Evolutionary conservation across 768 basidiomycete genomes (phyloP).

Genomic region (Paxillus rubicundulus): DNA sequence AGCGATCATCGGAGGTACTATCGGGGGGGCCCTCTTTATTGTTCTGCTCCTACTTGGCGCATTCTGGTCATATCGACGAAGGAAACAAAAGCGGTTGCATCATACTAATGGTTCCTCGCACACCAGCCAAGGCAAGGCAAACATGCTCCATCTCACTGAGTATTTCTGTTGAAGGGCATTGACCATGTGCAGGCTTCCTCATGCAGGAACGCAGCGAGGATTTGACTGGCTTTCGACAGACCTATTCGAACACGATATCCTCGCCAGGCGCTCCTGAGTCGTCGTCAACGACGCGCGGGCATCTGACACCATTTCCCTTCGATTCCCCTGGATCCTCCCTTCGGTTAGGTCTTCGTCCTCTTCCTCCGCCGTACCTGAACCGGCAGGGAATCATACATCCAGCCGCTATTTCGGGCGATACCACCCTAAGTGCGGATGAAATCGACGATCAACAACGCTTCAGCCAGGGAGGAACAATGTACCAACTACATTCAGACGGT

Average conservation of each 20-base stretch:
- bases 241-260: too few relatives aligned
- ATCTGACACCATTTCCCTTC: too few relatives aligned
- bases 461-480: background rate
- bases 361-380: background rate
- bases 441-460: background rate
- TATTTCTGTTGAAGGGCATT: too few relatives aligned
- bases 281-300: too few relatives aligned
- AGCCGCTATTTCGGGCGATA: background rate
- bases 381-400: background rate
- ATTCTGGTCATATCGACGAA: background rate
- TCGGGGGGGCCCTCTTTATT: background rate
- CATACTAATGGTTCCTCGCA: too few relatives aligned
- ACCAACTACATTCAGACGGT: background rate
- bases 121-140: background rate
- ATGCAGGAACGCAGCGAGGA: too few relatives aligned
- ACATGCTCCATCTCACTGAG: background rate
- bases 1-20: background rate
- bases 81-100: background rate
- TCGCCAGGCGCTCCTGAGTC: too few relatives aligned
- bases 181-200: too few relatives aligned
- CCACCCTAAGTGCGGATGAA: background rate
- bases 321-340: too few relatives aligned
- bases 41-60: background rate
- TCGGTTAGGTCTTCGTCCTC: background rate
- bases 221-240: too few relatives aligned